phyloP scores from a whole-genome alignment of 2,329 filamentous ascomycete species.

The Penicillium sp. region DNA sequence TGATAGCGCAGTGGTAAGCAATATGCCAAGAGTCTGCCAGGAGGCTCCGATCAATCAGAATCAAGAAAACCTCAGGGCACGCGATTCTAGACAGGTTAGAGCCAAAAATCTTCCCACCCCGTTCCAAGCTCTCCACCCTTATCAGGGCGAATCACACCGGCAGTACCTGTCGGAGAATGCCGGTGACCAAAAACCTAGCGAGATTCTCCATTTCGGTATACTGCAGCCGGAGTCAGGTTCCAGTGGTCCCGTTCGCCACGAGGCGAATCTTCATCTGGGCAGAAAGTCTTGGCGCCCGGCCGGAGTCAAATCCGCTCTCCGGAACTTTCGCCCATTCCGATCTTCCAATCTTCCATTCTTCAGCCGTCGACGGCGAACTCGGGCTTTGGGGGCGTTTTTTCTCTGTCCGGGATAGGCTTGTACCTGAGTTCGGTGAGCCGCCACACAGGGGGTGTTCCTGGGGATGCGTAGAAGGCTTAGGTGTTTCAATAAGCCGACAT shows the following conservation, averaged over 20 bases:
- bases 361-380: not conserved
- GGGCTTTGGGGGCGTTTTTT: not conserved
- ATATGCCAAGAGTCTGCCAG: not conserved
- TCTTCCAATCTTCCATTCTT: not conserved
- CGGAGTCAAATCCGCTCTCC: not conserved
- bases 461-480: not conserved
- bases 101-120: not conserved
- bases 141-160: conserved; percentile 9
- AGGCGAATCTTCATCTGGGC: not conserved
- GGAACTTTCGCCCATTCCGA: not conserved
- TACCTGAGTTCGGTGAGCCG: not conserved
- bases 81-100: conserved; percentile 11
- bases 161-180: conserved; percentile 12
- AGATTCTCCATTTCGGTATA: not conserved
- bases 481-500: not conserved
- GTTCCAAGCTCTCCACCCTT: conserved; percentile 9
- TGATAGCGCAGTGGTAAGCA: not conserved
- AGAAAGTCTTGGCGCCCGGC: not conserved
- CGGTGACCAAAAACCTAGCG: conserved; percentile 3
- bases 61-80: not conserved
- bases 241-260: not conserved
- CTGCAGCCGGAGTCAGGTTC: not conserved
- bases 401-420: not conserved
- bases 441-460: not conserved
- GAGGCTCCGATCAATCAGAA: conserved; percentile 8